Evolutionary conservation across 768 basidiomycete species (phyloP).

Genomic region (Lactarius indigo): DNA sequence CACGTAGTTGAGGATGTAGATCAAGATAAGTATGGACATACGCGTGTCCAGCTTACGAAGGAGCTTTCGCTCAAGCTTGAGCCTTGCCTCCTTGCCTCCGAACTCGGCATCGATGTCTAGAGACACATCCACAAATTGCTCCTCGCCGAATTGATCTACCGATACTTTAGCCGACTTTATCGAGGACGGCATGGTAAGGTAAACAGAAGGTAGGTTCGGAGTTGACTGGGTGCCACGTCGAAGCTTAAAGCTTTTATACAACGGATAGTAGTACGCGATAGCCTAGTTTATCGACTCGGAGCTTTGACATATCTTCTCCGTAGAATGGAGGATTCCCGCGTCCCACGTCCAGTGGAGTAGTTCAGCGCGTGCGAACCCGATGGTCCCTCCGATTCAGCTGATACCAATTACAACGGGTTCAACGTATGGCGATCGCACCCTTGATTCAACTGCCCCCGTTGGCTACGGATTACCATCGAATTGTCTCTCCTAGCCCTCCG

Average conservation of each 20-base stretch:
- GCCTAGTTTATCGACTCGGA: no score
- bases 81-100: slow-evolving; percentile 38
- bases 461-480: slow-evolving; percentile 60
- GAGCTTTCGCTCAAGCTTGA: slow-evolving; percentile 41
- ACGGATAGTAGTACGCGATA: not conserved
- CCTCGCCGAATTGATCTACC: not conserved
- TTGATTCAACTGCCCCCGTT: slow-evolving; percentile 34
- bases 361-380: not conserved
- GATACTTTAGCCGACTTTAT: not conserved
- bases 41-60: slow-evolving; percentile 42
- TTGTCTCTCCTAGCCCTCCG: slow-evolving; percentile 55
- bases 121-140: not conserved
- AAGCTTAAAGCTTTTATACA: not conserved
- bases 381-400: not conserved
- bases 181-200: slow-evolving; percentile 24
- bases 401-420: not conserved
- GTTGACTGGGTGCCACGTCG: not conserved
- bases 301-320: not conserved
- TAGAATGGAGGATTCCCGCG: not conserved
- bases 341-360: not conserved
- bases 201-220: not conserved
- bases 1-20: slow-evolving; percentile 49
- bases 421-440: slow-evolving; percentile 42
- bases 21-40: slow-evolving; percentile 42
- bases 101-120: slow-evolving; percentile 34